Conservation (phyloP, 2,329 filamentous ascomycete species). For the Monosporascus sp. region DNA sequence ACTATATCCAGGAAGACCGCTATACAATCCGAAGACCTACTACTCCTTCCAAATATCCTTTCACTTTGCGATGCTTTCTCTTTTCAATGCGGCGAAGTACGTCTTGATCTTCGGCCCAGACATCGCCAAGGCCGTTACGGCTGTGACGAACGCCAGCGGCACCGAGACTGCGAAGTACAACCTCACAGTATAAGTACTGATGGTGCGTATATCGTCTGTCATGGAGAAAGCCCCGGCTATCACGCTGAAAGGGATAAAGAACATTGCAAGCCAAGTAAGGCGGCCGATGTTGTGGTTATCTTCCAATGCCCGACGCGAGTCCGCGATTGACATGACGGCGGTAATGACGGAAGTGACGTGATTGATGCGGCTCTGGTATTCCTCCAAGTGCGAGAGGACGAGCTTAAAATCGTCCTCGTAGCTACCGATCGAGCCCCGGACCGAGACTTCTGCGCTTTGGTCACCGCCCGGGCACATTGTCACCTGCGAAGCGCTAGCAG, state of each 20-base stretch:
- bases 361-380: constrained; percentile 27
- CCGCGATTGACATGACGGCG: constrained; percentile 25
- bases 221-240: constrained; percentile 26
- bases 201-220: constrained; percentile 15
- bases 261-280: constrained; percentile 27
- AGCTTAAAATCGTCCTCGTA: constrained; percentile 21
- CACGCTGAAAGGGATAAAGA: constrained; percentile 29
- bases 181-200: constrained; percentile 12
- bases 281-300: constrained; percentile 28
- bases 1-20: no score
- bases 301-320: constrained; percentile 21
- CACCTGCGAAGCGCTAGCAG: background rate
- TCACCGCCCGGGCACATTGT: background rate
- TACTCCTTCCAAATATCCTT: background rate
- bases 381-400: constrained; percentile 21
- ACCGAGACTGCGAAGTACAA: constrained; percentile 18
- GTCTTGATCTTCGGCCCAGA: background rate
- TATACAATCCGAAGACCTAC: background rate
- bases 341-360: constrained; percentile 26
- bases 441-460: background rate
- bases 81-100: no score
- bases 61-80: background rate
- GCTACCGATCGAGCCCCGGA: background rate
- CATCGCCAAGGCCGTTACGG: background rate
- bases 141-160: constrained; percentile 16